Conservation (phyloP, 179 eudicot species). For the Corrigiola litoralis region DNA sequence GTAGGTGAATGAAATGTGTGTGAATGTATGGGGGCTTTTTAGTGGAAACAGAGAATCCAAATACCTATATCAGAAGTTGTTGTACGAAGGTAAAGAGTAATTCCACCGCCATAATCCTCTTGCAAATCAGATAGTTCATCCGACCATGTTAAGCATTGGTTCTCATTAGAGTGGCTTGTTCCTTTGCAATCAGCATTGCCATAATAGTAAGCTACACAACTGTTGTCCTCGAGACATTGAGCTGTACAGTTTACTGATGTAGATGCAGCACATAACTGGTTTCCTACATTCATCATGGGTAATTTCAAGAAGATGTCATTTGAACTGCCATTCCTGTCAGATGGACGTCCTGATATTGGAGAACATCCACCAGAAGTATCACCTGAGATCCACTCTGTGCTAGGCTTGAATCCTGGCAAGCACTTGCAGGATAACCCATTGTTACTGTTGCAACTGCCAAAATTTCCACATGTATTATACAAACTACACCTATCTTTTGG, state of each 20-base stretch:
- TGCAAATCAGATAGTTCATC: constrained; percentile 15
- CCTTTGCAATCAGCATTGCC: not conserved
- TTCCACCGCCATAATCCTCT: constrained; percentile 15
- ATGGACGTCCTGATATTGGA: not conserved
- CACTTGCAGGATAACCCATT: constrained; percentile 21
- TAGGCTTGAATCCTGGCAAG: constrained; percentile 28
- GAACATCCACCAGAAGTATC: constrained; percentile 29
- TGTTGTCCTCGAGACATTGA: constrained; percentile 3
- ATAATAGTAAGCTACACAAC: constrained; percentile 34
- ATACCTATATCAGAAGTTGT: constrained; percentile 22
- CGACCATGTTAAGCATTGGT: constrained; percentile 24
- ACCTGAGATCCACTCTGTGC: constrained; percentile 14
- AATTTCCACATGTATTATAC: constrained; percentile 21
- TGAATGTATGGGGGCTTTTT: too few relatives aligned
- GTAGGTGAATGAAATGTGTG: not conserved
- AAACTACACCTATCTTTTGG: constrained; percentile 18
- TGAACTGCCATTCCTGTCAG: not conserved
- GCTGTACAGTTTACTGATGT: constrained; percentile 10
- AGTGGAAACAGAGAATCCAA: not conserved
- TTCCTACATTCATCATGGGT: constrained; percentile 19
- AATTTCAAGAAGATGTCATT: constrained; percentile 20
- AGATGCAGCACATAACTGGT: not conserved
- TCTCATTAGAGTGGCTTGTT: not conserved
- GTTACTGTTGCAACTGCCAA: constrained; percentile 25
- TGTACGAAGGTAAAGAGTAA: constrained; percentile 24